These are phyloP conservation scores for Xylariaceae sp. DNA, from an alignment of 2,329 filamentous ascomycete genomes.

Conservation along the genomic window DNA sequence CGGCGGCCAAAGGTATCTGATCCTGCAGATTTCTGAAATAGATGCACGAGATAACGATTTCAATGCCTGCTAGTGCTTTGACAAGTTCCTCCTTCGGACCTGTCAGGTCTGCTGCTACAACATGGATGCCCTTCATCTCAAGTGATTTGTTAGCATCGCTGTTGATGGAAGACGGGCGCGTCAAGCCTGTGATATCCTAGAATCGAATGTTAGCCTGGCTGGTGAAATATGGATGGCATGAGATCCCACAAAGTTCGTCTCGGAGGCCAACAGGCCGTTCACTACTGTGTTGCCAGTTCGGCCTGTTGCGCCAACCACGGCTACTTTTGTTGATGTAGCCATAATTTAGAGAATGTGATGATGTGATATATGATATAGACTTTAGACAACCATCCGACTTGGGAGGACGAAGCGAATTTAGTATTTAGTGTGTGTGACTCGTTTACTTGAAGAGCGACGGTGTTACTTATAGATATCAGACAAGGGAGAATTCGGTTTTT, in stretches of 20 bases:
- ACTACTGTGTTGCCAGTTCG: constrained; percentile 45
- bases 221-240: neutral
- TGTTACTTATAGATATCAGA: too few relatives aligned
- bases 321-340: constrained; percentile 33
- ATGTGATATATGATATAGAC: too few relatives aligned
- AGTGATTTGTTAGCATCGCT: constrained; percentile 48
- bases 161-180: constrained; percentile 48
- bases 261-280: constrained; percentile 40
- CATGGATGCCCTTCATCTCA: constrained; percentile 44
- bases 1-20: constrained; percentile 50
- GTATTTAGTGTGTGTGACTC: too few relatives aligned
- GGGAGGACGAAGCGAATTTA: too few relatives aligned
- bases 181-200: constrained; percentile 52
- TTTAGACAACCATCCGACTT: too few relatives aligned
- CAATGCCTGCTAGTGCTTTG: constrained; percentile 44
- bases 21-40: constrained; percentile 39
- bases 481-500: too few relatives aligned
- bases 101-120: constrained; percentile 47
- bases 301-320: constrained; percentile 46
- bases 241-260: constrained; percentile 33
- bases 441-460: too few relatives aligned
- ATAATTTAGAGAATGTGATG: neutral
- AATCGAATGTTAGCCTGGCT: neutral
- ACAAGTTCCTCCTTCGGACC: constrained; percentile 46
- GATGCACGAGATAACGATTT: constrained; percentile 50